These are phyloP conservation scores for Diplotaxis tenuifolia DNA, from an alignment of 345 rosid genomes.

Conservation along the genomic window DNA sequence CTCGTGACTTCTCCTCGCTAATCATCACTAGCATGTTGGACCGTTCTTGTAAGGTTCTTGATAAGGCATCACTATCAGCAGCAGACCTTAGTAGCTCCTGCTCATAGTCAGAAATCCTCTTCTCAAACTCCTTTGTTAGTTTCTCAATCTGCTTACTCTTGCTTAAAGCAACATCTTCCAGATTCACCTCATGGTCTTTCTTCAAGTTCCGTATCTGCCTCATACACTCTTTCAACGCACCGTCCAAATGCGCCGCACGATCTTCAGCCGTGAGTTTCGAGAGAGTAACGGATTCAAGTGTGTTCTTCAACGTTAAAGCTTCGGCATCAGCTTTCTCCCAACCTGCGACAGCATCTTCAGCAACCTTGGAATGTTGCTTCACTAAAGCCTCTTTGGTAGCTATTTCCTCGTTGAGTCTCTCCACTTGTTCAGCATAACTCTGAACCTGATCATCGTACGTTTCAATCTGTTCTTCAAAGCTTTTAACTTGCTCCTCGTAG, in stretches of 20 bases:
- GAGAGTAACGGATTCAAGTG: slow-evolving; percentile 67
- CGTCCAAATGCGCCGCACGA: slow-evolving; percentile 76
- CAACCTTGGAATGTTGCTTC: slow-evolving; percentile 87
- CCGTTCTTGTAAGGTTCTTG: slow-evolving; percentile 78
- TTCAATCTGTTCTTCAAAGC: slow-evolving; percentile 57
- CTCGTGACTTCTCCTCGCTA: slow-evolving; percentile 73
- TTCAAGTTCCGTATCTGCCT: slow-evolving; percentile 78
- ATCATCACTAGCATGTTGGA: slow-evolving; percentile 68
- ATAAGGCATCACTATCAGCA: slow-evolving; percentile 69
- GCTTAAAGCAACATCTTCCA: slow-evolving; percentile 58
- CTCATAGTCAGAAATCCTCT: slow-evolving; percentile 50
- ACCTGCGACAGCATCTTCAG: slow-evolving; percentile 94
- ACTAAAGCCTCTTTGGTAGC: slow-evolving; percentile 63
- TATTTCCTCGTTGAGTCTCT: slow-evolving; percentile 54
- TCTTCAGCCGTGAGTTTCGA: slow-evolving; percentile 79
- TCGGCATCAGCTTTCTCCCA: slow-evolving; percentile 97
- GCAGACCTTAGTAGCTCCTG: slow-evolving; percentile 71
- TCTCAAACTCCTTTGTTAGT: slow-evolving; percentile 59
- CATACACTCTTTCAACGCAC: slow-evolving; percentile 91
- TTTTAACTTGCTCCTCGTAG: slow-evolving; percentile 52
- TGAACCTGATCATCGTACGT: slow-evolving; percentile 45
- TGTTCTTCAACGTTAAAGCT: slow-evolving; percentile 66
- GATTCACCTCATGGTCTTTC: slow-evolving; percentile 74
- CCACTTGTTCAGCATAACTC: slow-evolving; percentile 53
- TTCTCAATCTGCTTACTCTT: slow-evolving; percentile 67